Evolutionary conservation across 805 yeast species (phyloP), one percentile per base, ranked within the genome.

Genomic region (Metschnikowia continentalis): DNA sequence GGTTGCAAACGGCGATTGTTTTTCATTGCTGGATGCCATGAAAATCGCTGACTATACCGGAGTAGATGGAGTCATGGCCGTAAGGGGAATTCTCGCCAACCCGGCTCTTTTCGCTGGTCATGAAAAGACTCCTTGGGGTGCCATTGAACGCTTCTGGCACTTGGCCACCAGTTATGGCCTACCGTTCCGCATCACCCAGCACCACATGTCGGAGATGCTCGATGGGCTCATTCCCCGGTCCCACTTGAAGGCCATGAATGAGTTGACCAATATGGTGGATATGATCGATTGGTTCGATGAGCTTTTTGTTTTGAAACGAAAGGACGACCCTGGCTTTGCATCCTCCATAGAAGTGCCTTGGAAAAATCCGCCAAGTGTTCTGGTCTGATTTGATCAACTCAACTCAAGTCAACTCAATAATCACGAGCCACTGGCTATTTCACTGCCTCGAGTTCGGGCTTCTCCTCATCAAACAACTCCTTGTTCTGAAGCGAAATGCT

Each of bases 1-100:
- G 1, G 86, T 94, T n/a, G 97, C 98, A 2, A 94, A 94, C 62
- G 99, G 99, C n/a, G 98, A 94, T 67, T 91, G 96, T 61, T 86
- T 86, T 61, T 63, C 78, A 0, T 68, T 82, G 22, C 70, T 74
- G 15, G 96, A 90, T 63, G 84, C 87, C n/a, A 60, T 71, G 40
- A 62, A 65, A 17, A 91, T 92, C 26, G 80, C 81, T 0, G 70
- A 78, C 11, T 64, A 65, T 47, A 90, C 98, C 0, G 86, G 86
- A 1, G 90, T 82, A 38, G 94, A 89, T 64, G 99, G 98, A 6
- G 87, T 94, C 6, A 94, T 94, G 99, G 86, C 97, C 2, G 99
- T 88, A 1, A 72, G 99, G 54, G 99, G 99, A 0, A 73, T 89
- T 2, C 70, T 94, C 46, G 73, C 80, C 30, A 94, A 94, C 65